Evolutionary conservation across 23 red algal species (phyloP), one percentile per base, ranked within the genome.

Genomic region (Gracilaria gracilis): DNA sequence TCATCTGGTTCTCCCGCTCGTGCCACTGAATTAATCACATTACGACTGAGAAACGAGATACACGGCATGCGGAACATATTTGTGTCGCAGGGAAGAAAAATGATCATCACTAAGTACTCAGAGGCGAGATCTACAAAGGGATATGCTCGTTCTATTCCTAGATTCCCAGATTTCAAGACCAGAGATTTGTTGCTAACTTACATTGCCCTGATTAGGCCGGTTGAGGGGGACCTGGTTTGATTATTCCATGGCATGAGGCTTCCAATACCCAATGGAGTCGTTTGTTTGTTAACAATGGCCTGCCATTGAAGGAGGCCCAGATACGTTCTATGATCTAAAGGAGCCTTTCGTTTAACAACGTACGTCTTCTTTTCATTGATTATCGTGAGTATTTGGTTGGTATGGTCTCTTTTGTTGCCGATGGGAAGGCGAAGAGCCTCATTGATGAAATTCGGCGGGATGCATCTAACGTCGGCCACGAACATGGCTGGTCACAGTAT

Each of bases 1-100:
- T 81, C 77, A 55, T 81, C 77, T 4, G 49, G 50, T 15, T 59
- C 77, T 20, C 77, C 77, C 0, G 77, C 77, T 32, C 47, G 77
- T 4, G 77, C 77, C 3, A 53, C 77, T 0, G 77, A 81, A 29
- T 25, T 81, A 2, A 34, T 4, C 1, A 37, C 47, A 1, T 61
- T 81, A 3, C 42, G 28, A 2, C 5, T 81, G 19, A 38, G 21
- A 6, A 81, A 81, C 20, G 77, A 81, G 6, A 20, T 9, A 4
- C 20, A 59, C 20, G 69, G 69, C 16, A 53, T 58, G 16, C 7
- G 77, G 32, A 81, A 81, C 14, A 17, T 81, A 9, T 81, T 81
- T 39, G 33, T 81, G 11, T 81, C 77, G 5, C 61, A 65, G 27
- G 69, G 34, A 40, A 42, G 20, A 25, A 32, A 46, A 4, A 75